phyloP scores from a whole-genome alignment of 768 basidiomycete species.

The Russula compacta region DNA sequence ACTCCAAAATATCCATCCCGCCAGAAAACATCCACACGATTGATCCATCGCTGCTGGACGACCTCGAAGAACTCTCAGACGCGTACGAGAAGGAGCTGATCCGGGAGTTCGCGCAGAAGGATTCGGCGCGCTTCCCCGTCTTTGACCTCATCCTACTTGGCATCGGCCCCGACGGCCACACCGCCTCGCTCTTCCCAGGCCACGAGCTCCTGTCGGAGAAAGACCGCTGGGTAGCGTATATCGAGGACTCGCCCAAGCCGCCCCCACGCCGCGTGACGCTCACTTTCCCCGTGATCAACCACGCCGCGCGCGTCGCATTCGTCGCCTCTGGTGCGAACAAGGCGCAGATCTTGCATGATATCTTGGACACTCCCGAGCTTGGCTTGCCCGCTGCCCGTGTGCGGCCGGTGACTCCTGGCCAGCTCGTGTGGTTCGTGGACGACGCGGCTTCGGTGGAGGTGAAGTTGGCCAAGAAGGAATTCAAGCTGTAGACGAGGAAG shows the following conservation, averaged over 20 bases:
- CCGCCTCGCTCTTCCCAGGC: conserved; percentile 93
- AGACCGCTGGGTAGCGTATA: conserved; percentile 90
- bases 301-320: conserved; percentile 81
- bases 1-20: conserved; percentile 77
- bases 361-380: conserved; percentile 75
- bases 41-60: conserved; percentile 54
- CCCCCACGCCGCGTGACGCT: conserved; percentile 86
- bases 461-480: conserved; percentile 44
- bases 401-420: conserved; percentile 66
- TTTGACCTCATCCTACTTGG: conserved; percentile 97
- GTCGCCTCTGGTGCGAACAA: conserved; percentile 82
- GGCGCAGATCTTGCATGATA: conserved; percentile 55
- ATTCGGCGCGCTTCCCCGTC: conserved; percentile 91
- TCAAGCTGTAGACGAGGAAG: conserved; percentile 39
- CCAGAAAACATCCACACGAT: conserved; percentile 71
- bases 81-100: conserved; percentile 81
- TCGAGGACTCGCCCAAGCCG: conserved; percentile 92
- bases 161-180: conserved; percentile 97
- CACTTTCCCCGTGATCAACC: conserved; percentile 86
- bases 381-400: conserved; percentile 81
- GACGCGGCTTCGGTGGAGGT: conserved; percentile 66
- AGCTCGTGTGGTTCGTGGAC: conserved; percentile 93
- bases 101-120: conserved; percentile 81
- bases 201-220: conserved; percentile 76
- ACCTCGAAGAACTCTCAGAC: conserved; percentile 74